Evolutionary conservation across 345 rosid species (phyloP).

Genomic region (Hibiscus tridactylites): DNA sequence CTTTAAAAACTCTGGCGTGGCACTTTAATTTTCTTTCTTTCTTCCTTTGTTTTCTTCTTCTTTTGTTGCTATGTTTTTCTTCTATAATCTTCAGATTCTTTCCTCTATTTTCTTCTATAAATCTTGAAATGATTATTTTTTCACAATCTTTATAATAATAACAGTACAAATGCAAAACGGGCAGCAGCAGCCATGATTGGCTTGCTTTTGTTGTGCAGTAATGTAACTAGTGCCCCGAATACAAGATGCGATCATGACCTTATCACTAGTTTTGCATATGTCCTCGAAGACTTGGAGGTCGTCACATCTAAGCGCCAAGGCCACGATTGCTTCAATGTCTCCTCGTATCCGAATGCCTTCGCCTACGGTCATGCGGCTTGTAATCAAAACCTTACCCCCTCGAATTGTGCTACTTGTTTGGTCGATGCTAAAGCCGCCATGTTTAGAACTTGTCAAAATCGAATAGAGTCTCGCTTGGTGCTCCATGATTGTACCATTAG

Average conservation of each 20-base stretch:
- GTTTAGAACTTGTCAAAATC: slow-evolving; percentile 26
- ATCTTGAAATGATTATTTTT: background rate
- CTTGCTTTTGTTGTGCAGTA: slow-evolving; percentile 1
- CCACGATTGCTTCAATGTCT: slow-evolving; percentile 37
- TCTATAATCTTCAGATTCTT: too few relatives aligned
- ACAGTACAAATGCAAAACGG: too few relatives aligned
- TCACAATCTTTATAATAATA: background rate
- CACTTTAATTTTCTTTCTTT: too few relatives aligned
- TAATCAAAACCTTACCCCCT: slow-evolving; percentile 25
- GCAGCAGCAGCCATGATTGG: background rate
- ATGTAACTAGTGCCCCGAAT: background rate
- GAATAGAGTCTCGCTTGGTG: slow-evolving; percentile 42
- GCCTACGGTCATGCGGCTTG: slow-evolving; percentile 56
- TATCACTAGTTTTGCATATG: slow-evolving; percentile 21
- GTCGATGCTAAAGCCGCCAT: slow-evolving; percentile 32
- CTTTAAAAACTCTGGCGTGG: too few relatives aligned
- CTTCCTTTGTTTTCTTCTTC: too few relatives aligned
- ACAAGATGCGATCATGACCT: too few relatives aligned
- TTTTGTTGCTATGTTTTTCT: too few relatives aligned
- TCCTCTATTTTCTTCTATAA: background rate
- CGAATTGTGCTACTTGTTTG: slow-evolving; percentile 38
- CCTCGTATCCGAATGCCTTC: slow-evolving; percentile 50
- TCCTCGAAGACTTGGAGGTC: slow-evolving; percentile 26
- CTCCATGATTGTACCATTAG: slow-evolving; percentile 46
- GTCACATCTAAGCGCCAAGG: slow-evolving; percentile 21